Percentiles rank a stretch among this genome's conserved stretches.
These are phyloP conservation scores for Leccinum aurantiacum DNA, from an alignment of 768 basidiomycete genomes.

Conservation along the genomic window DNA sequence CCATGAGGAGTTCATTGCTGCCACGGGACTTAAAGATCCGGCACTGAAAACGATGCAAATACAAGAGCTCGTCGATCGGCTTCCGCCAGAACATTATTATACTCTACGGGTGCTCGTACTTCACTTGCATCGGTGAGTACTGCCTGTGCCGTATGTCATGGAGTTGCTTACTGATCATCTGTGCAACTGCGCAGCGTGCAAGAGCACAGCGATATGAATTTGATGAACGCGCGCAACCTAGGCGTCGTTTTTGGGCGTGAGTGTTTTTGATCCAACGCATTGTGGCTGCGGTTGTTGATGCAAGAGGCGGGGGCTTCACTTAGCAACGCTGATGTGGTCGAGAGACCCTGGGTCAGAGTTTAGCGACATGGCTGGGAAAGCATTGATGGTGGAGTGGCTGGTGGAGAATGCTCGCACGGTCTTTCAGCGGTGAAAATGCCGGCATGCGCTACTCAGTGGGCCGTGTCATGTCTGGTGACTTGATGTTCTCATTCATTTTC, in stretches of 20 bases:
- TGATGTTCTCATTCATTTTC: not conserved
- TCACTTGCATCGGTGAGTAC: slow-evolving; percentile 76
- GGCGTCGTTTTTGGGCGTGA: slow-evolving; percentile 98
- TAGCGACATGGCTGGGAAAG: slow-evolving; percentile 97
- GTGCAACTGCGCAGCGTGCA: slow-evolving; percentile 47
- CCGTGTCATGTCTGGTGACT: not conserved
- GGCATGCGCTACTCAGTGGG: not conserved
- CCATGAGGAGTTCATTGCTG: slow-evolving; percentile 85
- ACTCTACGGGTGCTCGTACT: slow-evolving; percentile 81
- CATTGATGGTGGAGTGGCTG: slow-evolving; percentile 90
- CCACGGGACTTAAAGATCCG: slow-evolving; percentile 68
- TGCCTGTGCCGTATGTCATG: not conserved
- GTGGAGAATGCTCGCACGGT: slow-evolving; percentile 79
- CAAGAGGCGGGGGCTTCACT: not conserved
- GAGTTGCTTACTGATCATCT: not conserved
- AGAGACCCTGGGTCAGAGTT: slow-evolving; percentile 86
- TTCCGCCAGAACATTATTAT: slow-evolving; percentile 87
- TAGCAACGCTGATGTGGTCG: slow-evolving; percentile 94
- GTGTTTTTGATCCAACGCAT: slow-evolving; percentile 29
- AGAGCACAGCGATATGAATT: slow-evolving; percentile 66
- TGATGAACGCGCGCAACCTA: slow-evolving; percentile 93
- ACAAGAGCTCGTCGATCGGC: slow-evolving; percentile 64
- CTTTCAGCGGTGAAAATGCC: slow-evolving; percentile 30
- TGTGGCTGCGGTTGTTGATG: slow-evolving; percentile 1
- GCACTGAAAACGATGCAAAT: slow-evolving; percentile 58